phyloP scores from a whole-genome alignment of 2,329 filamentous ascomycete genomes.

The Colletotrichum musae region DNA sequence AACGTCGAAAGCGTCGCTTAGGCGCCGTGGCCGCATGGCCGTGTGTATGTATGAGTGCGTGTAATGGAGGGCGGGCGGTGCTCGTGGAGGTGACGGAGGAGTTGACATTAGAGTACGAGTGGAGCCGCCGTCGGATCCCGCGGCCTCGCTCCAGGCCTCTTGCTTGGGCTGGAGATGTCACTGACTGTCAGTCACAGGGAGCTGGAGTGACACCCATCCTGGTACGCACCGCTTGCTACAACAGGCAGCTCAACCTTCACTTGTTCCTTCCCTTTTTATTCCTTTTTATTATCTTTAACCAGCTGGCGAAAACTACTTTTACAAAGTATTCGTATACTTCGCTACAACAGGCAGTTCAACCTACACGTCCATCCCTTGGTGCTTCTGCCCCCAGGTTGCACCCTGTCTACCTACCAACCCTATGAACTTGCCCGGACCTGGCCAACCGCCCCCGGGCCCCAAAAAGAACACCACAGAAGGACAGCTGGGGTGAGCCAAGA shows the following conservation, averaged over 20 bases:
- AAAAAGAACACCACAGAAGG: background rate
- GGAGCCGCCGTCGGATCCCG: constrained; percentile 19
- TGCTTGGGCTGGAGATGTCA: background rate
- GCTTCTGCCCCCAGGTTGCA: background rate
- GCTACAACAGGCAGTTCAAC: background rate
- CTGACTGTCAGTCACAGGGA: background rate
- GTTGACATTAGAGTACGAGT: constrained; percentile 23
- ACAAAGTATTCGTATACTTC: too few relatives aligned
- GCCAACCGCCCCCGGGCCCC: constrained; percentile 21
- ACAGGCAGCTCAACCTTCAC: background rate
- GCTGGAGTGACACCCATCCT: too few relatives aligned
- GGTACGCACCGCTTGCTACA: background rate
- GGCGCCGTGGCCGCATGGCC: constrained; percentile 27
- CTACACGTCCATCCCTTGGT: constrained; percentile 3
- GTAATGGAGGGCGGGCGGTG: constrained; percentile 14
- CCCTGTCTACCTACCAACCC: background rate
- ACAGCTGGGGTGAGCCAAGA: background rate
- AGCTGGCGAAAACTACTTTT: too few relatives aligned
- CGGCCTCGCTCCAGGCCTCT: constrained; percentile 25
- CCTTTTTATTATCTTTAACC: too few relatives aligned
- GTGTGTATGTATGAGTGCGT: constrained; percentile 17
- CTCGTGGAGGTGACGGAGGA: constrained; percentile 12
- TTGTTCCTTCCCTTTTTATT: background rate
- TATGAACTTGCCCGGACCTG: constrained; percentile 3
- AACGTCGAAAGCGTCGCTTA: constrained; percentile 15